phyloP scores from a whole-genome alignment of 805 yeast genomes.

The Hagleromyces aurorensis region DNA sequence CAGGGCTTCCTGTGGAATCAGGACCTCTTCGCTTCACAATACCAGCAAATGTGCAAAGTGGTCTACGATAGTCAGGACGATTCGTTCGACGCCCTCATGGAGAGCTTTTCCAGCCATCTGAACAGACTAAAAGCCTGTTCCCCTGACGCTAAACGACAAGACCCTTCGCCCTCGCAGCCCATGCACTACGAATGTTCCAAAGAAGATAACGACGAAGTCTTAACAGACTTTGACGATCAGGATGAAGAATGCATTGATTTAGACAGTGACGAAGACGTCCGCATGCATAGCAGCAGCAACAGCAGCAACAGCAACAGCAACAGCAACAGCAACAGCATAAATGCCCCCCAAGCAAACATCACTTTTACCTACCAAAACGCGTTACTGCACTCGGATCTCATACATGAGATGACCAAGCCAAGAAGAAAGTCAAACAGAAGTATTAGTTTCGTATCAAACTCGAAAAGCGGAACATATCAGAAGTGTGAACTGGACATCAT shows the following conservation, averaged over 20 bases:
- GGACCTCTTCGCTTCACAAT: conserved; percentile 64
- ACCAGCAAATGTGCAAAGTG: conserved; percentile 47
- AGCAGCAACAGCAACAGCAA: conserved; percentile 2
- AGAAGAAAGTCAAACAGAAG: conserved; percentile 24
- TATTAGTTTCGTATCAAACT: conserved; percentile 22
- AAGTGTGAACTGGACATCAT: conserved; percentile 15
- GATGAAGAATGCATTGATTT: conserved; percentile 10
- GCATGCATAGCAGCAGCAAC: conserved; percentile 1
- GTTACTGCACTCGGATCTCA: conserved; percentile 11
- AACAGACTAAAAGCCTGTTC: conserved; percentile 1
- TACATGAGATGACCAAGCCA: conserved; percentile 15
- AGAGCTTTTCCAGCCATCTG: conserved; percentile 6
- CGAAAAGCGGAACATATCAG: conserved; percentile 20
- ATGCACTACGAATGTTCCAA: not conserved
- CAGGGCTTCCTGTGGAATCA: conserved; percentile 77
- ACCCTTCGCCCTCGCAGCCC: not conserved
- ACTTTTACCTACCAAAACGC: no score
- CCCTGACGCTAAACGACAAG: not conserved
- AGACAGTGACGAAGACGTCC: conserved; percentile 10
- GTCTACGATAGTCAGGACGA: conserved; percentile 30
- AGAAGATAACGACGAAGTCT: conserved; percentile 3
- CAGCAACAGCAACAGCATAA: conserved; percentile 5
- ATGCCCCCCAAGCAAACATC: conserved; percentile 1
- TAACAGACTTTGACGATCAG: conserved; percentile 6
- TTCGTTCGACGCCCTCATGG: conserved; percentile 11